Evolutionary conservation across 225 moss, liverwort and hornwort genomes (phyloP).

Genomic region (Marchantia paleacea): DNA sequence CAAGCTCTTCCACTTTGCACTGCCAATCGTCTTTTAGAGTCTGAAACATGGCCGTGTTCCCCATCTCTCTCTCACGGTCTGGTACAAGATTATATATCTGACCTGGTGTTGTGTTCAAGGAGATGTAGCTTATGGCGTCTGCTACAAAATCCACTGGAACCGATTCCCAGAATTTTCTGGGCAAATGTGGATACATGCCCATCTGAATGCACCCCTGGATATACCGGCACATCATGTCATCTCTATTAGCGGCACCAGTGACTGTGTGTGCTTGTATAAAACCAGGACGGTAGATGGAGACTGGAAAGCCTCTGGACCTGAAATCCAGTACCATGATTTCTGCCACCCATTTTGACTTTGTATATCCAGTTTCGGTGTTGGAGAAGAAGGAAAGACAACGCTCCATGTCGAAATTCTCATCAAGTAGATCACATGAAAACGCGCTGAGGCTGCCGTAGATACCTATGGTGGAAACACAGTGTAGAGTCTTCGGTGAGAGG

Average conservation of each 20-base stretch:
- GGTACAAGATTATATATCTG: conserved; percentile 3
- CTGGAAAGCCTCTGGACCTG: conserved; percentile 4
- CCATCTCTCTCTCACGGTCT: conserved; percentile 4
- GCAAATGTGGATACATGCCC: neutral
- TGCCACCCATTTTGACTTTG: conserved; percentile 7
- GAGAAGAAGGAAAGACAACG: neutral
- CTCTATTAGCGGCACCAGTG: neutral
- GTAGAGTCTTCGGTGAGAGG: neutral
- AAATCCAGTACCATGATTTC: neutral
- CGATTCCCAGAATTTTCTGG: neutral
- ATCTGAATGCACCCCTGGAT: conserved; percentile 7
- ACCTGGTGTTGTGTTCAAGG: neutral
- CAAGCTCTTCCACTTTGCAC: neutral
- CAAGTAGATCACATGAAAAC: neutral
- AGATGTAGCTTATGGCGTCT: conserved; percentile 7
- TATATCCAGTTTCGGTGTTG: neutral
- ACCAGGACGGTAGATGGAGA: conserved; percentile 17
- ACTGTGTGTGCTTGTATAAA: conserved; percentile 1
- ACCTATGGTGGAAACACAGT: conserved; percentile 3
- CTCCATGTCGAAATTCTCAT: neutral
- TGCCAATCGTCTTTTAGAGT: neutral
- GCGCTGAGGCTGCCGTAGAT: neutral
- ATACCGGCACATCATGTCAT: conserved; percentile 9
- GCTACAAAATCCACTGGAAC: conserved; percentile 6
- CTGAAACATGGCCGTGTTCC: neutral